These are phyloP conservation scores for Trichoderma harzianum DNA, from an alignment of 2,329 filamentous ascomycete species.

Conservation along the genomic window DNA sequence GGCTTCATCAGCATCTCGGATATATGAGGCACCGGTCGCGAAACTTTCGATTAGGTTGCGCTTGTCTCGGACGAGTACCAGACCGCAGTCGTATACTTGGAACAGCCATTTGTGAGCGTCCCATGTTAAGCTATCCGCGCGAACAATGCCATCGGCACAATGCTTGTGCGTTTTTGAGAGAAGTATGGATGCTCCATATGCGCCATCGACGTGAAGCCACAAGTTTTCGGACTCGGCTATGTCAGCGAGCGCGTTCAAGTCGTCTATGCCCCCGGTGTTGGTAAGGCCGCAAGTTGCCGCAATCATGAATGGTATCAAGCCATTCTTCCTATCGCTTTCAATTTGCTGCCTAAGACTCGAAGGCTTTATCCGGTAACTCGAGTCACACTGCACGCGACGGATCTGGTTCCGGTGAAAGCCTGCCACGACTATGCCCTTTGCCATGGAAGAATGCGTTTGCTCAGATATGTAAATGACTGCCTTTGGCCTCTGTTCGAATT, in stretches of 20 bases:
- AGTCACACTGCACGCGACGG: conserved; percentile 14
- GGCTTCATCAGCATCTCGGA: conserved; percentile 26
- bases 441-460: conserved; percentile 22
- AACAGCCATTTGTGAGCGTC: conserved; percentile 30
- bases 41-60: conserved; percentile 24
- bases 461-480: conserved; percentile 23
- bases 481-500: background rate
- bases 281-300: conserved; percentile 21
- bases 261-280: conserved; percentile 21
- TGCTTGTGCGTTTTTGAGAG: conserved; percentile 21
- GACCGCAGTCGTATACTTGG: conserved; percentile 26
- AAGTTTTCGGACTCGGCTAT: conserved; percentile 17
- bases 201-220: conserved; percentile 27
- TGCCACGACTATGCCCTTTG: conserved; percentile 18
- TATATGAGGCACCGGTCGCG: conserved; percentile 25
- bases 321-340: conserved; percentile 8
- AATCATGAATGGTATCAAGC: conserved; percentile 20
- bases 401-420: conserved; percentile 19
- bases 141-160: conserved; percentile 17
- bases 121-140: conserved; percentile 28
- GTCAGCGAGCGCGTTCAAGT: conserved; percentile 15
- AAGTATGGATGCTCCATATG: conserved; percentile 25
- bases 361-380: conserved; percentile 8
- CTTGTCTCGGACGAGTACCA: conserved; percentile 24
- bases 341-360: conserved; percentile 10